Evolutionary conservation across 495 filamentous ascomycete genomes (phyloP), one percentile per base, ranked within the genome.

Genomic region (Saxophila tyrrhenica): DNA sequence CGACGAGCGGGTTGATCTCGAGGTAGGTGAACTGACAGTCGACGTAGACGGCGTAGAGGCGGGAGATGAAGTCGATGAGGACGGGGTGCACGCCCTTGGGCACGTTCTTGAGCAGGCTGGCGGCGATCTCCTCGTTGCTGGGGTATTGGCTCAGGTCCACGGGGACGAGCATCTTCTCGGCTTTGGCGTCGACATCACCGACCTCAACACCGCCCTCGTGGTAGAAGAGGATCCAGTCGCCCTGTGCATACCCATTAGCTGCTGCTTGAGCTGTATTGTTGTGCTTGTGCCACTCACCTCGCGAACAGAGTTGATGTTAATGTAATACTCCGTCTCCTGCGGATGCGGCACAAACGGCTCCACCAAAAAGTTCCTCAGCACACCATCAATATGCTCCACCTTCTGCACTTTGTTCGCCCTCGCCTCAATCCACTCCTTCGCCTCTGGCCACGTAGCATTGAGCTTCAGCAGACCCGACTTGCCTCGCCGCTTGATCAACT

Each of bases 1-100:
- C 92, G 52, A 99, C 92, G 56, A 99, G 74, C 51, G 92, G 92
- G 78, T 99, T 99, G 79, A 99, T 99, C 74, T 99, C 92, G 57
- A 99, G 89, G 76, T 97, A 97, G 69, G 92, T 97, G 79, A 99
- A 99, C 74, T 99, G 92, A 84, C 87, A 94, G 78, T 99, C 92
- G 52, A 99, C 92, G 64, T 97, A 99, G 76, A 99, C 92, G 66
- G 89, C 90, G 67, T 96, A 96, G 42, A 90, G 80, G 62, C 85
- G 75, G 63, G 85, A 84, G 72, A 89, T 99, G 79, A 99, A 98
- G 79, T 99, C 92, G 53, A 96, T 85, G 38, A 99, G 81, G 65
- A 99, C 92, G 61, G 95, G 95, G 78, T 99, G 92, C 39, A 97
- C 74, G 64, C 91, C 91, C 73, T 86, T 79, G 63, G 92, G 92